phyloP scores from a whole-genome alignment of 2,329 filamentous ascomycete species.

The Cladosporium sp. region DNA sequence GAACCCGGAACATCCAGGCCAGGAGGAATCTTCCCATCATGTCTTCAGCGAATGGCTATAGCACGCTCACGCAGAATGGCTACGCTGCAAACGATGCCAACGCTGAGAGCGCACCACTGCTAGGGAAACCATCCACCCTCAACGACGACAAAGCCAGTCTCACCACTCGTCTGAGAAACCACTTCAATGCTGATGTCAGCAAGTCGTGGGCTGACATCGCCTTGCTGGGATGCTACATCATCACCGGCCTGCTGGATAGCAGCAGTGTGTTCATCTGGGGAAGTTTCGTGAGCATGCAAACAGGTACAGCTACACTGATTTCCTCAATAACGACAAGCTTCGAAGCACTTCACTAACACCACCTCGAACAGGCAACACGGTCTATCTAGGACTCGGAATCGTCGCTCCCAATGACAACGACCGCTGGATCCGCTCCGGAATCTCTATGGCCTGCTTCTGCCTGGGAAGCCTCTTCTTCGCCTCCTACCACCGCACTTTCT shows the following conservation, averaged over 20 bases:
- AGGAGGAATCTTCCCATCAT: too few species aligned
- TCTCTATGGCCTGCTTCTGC: conserved; percentile 67
- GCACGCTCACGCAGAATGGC: conserved; percentile 6
- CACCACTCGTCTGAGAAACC: conserved; percentile 14
- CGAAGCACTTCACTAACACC: neutral
- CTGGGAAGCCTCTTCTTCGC: conserved; percentile 68
- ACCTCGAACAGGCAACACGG: conserved; percentile 56
- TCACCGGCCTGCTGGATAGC: conserved; percentile 71
- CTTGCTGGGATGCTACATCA: conserved; percentile 66
- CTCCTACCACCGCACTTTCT: conserved; percentile 61
- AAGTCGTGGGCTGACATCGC: conserved; percentile 64
- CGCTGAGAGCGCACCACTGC: conserved; percentile 3
- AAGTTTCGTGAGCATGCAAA: conserved; percentile 81
- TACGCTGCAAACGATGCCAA: conserved; percentile 6
- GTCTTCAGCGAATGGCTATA: conserved; percentile 5
- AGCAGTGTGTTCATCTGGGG: conserved; percentile 74
- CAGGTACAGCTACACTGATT: conserved; percentile 49
- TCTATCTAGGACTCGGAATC: conserved; percentile 72
- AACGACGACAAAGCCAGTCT: neutral
- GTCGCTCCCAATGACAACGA: conserved; percentile 46
- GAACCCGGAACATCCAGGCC: too few species aligned
- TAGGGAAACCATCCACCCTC: neutral
- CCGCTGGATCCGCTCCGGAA: conserved; percentile 68
- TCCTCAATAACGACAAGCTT: too few species aligned
- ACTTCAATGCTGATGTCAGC: conserved; percentile 48